phyloP scores from a whole-genome alignment of 2,329 filamentous ascomycete species.

The Fonsecaea multimorphosa region DNA sequence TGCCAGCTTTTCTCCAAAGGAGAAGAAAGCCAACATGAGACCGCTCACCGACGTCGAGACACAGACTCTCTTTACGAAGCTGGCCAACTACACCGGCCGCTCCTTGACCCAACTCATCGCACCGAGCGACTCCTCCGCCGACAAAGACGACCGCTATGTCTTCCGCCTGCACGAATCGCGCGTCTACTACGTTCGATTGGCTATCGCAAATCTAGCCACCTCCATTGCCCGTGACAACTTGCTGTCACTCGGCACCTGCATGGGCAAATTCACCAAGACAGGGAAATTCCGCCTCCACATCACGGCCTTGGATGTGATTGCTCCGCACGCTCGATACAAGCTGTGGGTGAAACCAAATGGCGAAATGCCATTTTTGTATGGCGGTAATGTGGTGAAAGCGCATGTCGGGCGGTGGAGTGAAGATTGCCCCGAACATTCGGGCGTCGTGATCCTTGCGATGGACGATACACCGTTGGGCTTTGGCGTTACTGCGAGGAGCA shows the following conservation, averaged over 20 bases:
- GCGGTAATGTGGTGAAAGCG: slow-evolving; percentile 83
- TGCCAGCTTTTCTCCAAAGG: neutral
- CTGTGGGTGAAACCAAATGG: slow-evolving; percentile 96
- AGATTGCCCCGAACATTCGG: slow-evolving; percentile 91
- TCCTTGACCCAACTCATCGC: slow-evolving; percentile 85
- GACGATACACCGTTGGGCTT: slow-evolving; percentile 89
- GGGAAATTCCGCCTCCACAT: slow-evolving; percentile 95
- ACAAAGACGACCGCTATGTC: slow-evolving; percentile 76
- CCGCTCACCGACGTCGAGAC: slow-evolving; percentile 72
- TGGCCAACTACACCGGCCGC: slow-evolving; percentile 89
- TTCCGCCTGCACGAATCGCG: slow-evolving; percentile 82
- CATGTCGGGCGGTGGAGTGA: slow-evolving; percentile 85
- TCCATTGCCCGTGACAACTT: slow-evolving; percentile 81
- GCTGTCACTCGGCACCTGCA: slow-evolving; percentile 84
- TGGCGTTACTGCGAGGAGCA: slow-evolving; percentile 86
- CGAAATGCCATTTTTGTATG: slow-evolving; percentile 97
- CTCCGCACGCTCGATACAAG: slow-evolving; percentile 92
- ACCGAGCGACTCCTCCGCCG: slow-evolving; percentile 70
- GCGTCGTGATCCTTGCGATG: slow-evolving; percentile 88
- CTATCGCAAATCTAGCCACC: slow-evolving; percentile 88
- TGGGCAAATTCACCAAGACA: slow-evolving; percentile 96
- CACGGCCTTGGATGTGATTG: slow-evolving; percentile 86
- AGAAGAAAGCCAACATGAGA: slow-evolving; percentile 65
- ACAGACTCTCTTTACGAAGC: slow-evolving; percentile 83
- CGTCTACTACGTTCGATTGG: slow-evolving; percentile 90